Percentiles rank a stretch among this genome's conserved stretches.
Conservation (phyloP, 2,329 filamentous ascomycete species). For the Exutisphaerella laricina region DNA sequence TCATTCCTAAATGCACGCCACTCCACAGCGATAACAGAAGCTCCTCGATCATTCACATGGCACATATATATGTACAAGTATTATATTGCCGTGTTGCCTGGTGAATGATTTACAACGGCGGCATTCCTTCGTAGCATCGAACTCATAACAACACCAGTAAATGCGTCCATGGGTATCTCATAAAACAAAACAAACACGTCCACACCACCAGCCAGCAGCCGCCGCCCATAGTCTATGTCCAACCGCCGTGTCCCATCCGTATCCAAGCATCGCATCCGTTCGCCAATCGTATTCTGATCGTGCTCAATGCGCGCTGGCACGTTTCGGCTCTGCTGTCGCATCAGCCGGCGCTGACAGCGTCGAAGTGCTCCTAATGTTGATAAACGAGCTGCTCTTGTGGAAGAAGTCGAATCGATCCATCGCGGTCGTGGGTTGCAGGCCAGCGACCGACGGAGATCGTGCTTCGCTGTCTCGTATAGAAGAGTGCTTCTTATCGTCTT, state of each 20-base stretch:
- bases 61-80: too few relatives aligned
- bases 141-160: too few relatives aligned
- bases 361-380: conserved; percentile 9
- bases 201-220: too few relatives aligned
- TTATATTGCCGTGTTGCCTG: too few relatives aligned
- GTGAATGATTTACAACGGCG: too few relatives aligned
- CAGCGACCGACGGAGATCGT: conserved; percentile 17
- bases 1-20: too few relatives aligned
- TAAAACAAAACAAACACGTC: conserved; percentile 3
- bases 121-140: too few relatives aligned
- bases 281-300: background rate
- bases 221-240: too few relatives aligned
- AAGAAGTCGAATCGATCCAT: conserved; percentile 13
- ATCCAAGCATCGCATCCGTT: background rate
- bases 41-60: too few relatives aligned
- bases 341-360: background rate
- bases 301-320: conserved; percentile 7
- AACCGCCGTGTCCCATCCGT: background rate
- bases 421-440: conserved; percentile 4
- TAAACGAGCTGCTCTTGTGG: conserved; percentile 4
- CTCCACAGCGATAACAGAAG: too few relatives aligned
- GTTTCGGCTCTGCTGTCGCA: conserved; percentile 2
- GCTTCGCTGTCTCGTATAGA: conserved; percentile 9
- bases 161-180: conserved; percentile 9
- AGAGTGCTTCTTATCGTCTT: conserved; percentile 14